phyloP scores from a whole-genome alignment of 2,329 filamentous ascomycete species.

The Arthrobotrys megalospora region DNA sequence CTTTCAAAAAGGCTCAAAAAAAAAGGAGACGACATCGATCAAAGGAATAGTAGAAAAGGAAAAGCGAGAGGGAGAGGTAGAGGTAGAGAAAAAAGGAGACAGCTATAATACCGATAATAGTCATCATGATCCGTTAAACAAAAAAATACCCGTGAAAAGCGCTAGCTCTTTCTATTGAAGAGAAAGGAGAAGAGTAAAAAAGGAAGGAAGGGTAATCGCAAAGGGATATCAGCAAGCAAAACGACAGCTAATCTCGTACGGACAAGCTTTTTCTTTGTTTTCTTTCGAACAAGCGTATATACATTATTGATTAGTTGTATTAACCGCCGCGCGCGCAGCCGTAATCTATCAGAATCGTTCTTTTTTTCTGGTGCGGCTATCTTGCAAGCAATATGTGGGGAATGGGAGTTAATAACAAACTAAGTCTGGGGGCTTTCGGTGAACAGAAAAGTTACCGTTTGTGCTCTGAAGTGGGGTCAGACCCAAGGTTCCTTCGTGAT shows the following conservation, averaged over 20 bases:
- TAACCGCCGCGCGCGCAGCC: constrained; percentile 48
- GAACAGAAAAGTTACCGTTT: constrained; percentile 47
- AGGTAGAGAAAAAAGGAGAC: constrained; percentile 10
- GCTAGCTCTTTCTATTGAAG: constrained; percentile 50
- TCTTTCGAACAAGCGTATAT: constrained; percentile 41
- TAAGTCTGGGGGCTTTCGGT: constrained; percentile 15
- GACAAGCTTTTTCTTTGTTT: constrained; percentile 32
- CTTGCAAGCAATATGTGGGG: constrained; percentile 11
- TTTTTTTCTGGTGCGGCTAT: constrained; percentile 20
- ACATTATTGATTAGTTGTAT: constrained; percentile 61
- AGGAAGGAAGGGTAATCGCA: constrained; percentile 17
- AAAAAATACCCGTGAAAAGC: constrained; percentile 51
- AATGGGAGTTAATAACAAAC: constrained; percentile 47
- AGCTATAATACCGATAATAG: constrained; percentile 27
- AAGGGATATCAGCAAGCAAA: constrained; percentile 23
- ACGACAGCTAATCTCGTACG: constrained; percentile 26
- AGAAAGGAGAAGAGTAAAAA: constrained; percentile 34
- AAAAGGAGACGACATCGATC: constrained; percentile 41
- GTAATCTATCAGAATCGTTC: constrained; percentile 53
- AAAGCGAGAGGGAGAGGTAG: constrained; percentile 23
- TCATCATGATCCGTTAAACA: constrained; percentile 42
- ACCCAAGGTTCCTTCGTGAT: constrained; percentile 32
- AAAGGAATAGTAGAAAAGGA: constrained; percentile 24
- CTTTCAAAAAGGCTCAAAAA: constrained; percentile 30
- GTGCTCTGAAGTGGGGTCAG: constrained; percentile 36